These are phyloP conservation scores for Pholiota adiposa DNA, from an alignment of 1,284 basidiomycete species.

Conservation along the genomic window DNA sequence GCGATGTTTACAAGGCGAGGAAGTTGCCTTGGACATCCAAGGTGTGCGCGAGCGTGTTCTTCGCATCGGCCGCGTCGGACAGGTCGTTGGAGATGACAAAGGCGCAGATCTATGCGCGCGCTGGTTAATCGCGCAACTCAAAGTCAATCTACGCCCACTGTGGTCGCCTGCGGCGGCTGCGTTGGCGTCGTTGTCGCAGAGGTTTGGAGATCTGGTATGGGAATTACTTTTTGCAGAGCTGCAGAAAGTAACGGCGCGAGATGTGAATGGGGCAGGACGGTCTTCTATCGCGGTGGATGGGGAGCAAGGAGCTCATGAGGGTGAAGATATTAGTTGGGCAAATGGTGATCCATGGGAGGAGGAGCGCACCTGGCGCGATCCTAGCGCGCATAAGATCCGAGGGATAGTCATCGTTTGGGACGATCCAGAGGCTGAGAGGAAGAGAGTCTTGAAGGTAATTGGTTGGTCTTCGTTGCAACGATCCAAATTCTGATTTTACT, in stretches of 20 bases:
- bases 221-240: constrained; percentile 68
- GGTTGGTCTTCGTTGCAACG: too few relatives aligned
- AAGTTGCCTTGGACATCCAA: constrained; percentile 73
- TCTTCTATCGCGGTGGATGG: constrained; percentile 5
- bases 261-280: constrained; percentile 3
- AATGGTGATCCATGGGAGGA: constrained; percentile 57
- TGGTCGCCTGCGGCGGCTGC: constrained; percentile 84
- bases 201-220: constrained; percentile 79
- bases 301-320: constrained; percentile 21
- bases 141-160: constrained; percentile 88
- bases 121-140: constrained; percentile 85
- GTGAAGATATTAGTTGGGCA: constrained; percentile 31
- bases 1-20: constrained; percentile 74
- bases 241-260: constrained; percentile 27
- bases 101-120: constrained; percentile 58
- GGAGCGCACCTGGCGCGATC: constrained; percentile 76
- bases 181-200: constrained; percentile 59
- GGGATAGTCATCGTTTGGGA: constrained; percentile 49
- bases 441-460: constrained; percentile 36
- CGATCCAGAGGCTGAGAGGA: constrained; percentile 34
- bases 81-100: constrained; percentile 55
- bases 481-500: too few relatives aligned
- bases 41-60: constrained; percentile 84
- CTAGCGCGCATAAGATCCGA: constrained; percentile 67
- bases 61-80: constrained; percentile 65